Percentiles rank a stretch among this genome's conserved stretches.
Conservation (phyloP, 2,329 filamentous ascomycete genomes). For the Curvularia eragrostidis region DNA sequence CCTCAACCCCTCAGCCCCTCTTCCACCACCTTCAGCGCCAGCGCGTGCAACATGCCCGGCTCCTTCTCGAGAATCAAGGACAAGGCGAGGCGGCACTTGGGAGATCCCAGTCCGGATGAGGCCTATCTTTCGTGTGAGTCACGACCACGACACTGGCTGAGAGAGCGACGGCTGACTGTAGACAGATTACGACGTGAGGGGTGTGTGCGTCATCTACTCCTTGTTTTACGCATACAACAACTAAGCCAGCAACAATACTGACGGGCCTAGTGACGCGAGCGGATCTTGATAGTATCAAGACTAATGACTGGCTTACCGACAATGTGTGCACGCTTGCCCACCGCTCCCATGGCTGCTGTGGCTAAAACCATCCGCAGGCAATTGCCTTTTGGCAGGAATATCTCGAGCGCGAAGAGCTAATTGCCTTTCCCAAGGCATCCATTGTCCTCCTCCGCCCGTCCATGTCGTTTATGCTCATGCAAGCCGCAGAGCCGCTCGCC, state of each 20-base stretch:
- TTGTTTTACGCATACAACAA: constrained; percentile 14
- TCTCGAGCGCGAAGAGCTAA: constrained; percentile 87
- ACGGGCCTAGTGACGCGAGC: constrained; percentile 75
- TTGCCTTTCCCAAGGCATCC: constrained; percentile 78
- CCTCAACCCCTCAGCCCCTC: background rate
- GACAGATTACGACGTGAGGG: constrained; percentile 68
- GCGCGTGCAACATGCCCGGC: constrained; percentile 25
- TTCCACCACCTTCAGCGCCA: constrained; percentile 2
- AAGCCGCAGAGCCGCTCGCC: constrained; percentile 65
- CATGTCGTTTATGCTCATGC: constrained; percentile 91
- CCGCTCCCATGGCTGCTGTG: background rate
- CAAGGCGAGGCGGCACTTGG: constrained; percentile 38
- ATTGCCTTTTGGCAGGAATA: constrained; percentile 99
- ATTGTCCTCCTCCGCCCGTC: constrained; percentile 91
- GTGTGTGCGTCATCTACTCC: constrained; percentile 55
- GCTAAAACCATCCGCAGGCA: constrained; percentile 62
- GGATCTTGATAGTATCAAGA: constrained; percentile 85
- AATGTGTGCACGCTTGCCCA: constrained; percentile 65
- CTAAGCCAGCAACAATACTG: constrained; percentile 12
- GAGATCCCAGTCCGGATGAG: constrained; percentile 63
- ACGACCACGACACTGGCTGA: background rate
- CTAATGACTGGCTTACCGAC: constrained; percentile 91
- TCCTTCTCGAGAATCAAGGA: constrained; percentile 35
- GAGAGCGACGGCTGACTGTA: constrained; percentile 27
- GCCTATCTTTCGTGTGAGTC: constrained; percentile 73